phyloP scores from a whole-genome alignment of 2,329 filamentous ascomycete species.

The Fusarium sp. region DNA sequence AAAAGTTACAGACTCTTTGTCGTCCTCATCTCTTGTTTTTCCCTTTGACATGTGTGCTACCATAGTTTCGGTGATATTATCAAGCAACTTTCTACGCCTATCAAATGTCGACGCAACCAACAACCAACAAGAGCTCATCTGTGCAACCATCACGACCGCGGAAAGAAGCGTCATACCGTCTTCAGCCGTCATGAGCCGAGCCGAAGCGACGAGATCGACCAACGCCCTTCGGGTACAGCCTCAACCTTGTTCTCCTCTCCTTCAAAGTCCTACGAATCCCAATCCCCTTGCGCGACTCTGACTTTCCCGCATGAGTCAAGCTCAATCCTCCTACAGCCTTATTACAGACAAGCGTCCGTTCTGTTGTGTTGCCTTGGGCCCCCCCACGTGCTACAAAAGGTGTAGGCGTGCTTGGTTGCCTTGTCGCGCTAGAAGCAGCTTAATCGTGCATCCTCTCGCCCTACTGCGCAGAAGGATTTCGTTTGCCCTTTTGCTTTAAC shows the following conservation, averaged over 20 bases:
- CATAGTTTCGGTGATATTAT: background rate
- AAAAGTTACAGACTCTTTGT: background rate
- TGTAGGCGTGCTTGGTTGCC: slow-evolving; percentile 2
- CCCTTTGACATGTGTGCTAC: background rate
- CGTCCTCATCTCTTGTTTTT: background rate
- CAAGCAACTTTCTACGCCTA: slow-evolving; percentile 1
- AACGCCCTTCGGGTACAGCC: slow-evolving; percentile 20
- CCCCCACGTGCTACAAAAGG: slow-evolving; percentile 1
- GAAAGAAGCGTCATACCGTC: slow-evolving; percentile 22
- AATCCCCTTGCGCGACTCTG: slow-evolving; percentile 2
- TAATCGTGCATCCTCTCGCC: slow-evolving; percentile 26
- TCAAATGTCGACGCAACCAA: background rate
- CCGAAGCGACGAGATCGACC: slow-evolving; percentile 22
- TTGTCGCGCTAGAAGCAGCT: slow-evolving; percentile 32
- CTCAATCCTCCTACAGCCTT: slow-evolving; percentile 5
- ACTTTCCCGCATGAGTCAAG: background rate
- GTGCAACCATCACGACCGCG: slow-evolving; percentile 9
- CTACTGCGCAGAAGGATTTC: slow-evolving; percentile 16
- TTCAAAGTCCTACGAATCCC: slow-evolving; percentile 26
- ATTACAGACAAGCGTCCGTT: slow-evolving; percentile 10
- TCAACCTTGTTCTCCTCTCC: slow-evolving; percentile 5
- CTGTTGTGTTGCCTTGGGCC: background rate
- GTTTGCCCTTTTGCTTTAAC: slow-evolving; percentile 20
- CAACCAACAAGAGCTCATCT: slow-evolving; percentile 1
- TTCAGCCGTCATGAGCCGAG: slow-evolving; percentile 43